These are phyloP conservation scores for Bacterosira constricta DNA, from an alignment of 108 stramenopile genomes.

Conservation along the genomic window DNA sequence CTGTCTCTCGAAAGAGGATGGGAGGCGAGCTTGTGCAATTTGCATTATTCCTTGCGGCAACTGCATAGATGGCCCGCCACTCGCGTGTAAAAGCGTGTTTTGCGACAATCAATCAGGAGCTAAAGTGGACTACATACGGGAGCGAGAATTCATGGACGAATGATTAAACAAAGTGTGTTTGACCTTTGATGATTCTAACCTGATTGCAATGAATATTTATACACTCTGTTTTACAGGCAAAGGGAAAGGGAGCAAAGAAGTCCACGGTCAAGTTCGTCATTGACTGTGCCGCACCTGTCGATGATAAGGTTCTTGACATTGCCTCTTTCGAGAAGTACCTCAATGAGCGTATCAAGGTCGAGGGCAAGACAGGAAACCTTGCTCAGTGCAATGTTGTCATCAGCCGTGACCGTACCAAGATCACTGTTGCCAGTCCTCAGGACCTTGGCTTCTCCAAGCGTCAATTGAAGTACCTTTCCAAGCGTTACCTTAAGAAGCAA, in stretches of 20 bases:
- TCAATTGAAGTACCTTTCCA: slow-evolving; percentile 98
- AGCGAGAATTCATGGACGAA: not conserved
- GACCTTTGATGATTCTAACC: not conserved
- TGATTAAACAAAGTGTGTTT: not conserved
- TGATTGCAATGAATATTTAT: not conserved
- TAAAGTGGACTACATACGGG: not conserved
- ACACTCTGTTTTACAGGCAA: slow-evolving; percentile 53
- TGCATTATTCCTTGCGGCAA: slow-evolving; percentile 59
- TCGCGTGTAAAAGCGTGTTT: slow-evolving; percentile 17
- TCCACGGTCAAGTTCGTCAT: slow-evolving; percentile 93
- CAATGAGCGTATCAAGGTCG: slow-evolving; percentile 96
- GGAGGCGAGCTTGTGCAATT: slow-evolving; percentile 52
- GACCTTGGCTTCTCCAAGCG: slow-evolving; percentile 95
- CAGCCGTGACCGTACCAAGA: slow-evolving; percentile 89
- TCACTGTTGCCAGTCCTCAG: slow-evolving; percentile 87
- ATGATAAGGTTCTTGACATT: slow-evolving; percentile 98
- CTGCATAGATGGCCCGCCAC: slow-evolving; percentile 34
- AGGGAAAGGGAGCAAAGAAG: slow-evolving; percentile 86
- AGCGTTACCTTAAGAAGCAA: slow-evolving; percentile 99
- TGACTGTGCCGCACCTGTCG: slow-evolving; percentile 97
- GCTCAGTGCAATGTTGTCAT: slow-evolving; percentile 85
- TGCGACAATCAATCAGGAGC: slow-evolving; percentile 14
- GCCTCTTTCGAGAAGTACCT: slow-evolving; percentile 98
- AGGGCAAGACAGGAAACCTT: slow-evolving; percentile 78
- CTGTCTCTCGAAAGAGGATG: slow-evolving; percentile 18